phyloP scores from a whole-genome alignment of 345 rosid species.

The Microthlaspi erraticum region DNA sequence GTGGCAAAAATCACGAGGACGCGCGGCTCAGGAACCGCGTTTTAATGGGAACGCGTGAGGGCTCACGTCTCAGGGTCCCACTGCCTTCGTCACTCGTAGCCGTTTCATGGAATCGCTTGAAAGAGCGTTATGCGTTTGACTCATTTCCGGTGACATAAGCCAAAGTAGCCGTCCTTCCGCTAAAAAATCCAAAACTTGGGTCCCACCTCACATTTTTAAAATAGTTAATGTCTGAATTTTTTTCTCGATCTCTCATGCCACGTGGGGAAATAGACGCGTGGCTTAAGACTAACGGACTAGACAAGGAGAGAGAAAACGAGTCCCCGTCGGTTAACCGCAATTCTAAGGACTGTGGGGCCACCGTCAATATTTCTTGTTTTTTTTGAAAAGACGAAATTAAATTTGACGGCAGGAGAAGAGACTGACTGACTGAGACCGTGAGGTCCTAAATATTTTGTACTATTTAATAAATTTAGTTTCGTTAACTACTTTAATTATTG shows the following conservation, averaged over 20 bases:
- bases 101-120: conserved; percentile 25
- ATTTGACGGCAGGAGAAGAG: conserved; percentile 35
- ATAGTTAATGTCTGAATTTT: background rate
- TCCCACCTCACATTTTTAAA: conserved; percentile 8
- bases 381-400: conserved; percentile 11
- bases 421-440: conserved; percentile 23
- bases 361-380: conserved; percentile 13
- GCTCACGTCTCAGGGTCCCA: conserved; percentile 32
- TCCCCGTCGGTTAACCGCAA: conserved; percentile 32
- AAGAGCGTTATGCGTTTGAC: conserved; percentile 31
- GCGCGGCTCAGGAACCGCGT: conserved; percentile 46
- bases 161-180: conserved; percentile 26
- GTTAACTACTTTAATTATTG: conserved; percentile 4
- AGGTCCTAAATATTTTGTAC: background rate
- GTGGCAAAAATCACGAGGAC: conserved; percentile 44
- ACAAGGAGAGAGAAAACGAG: background rate
- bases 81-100: conserved; percentile 1
- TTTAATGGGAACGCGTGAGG: conserved; percentile 34
- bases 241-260: conserved; percentile 12
- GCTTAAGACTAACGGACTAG: background rate
- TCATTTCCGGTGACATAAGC: conserved; percentile 18
- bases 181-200: background rate
- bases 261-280: conserved; percentile 12
- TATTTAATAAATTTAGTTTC: background rate
- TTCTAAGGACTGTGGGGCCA: conserved; percentile 31